These are phyloP conservation scores for Termitomyces sp. DNA, from an alignment of 768 basidiomycete species.

Conservation along the genomic window DNA sequence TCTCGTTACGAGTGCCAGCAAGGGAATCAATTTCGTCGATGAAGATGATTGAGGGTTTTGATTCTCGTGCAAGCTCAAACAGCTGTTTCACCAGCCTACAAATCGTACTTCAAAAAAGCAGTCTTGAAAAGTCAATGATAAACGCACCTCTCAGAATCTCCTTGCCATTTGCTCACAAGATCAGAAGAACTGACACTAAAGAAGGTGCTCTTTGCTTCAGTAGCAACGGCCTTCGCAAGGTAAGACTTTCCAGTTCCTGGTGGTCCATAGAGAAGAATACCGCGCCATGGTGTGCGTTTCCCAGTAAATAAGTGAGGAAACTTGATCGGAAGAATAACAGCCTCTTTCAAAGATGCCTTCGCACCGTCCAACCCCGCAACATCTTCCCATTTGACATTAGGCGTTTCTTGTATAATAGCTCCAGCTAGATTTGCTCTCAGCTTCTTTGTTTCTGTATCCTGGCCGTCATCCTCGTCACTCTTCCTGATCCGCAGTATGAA, in stretches of 20 bases:
- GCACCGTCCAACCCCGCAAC: conserved; percentile 95
- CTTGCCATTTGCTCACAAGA: conserved; percentile 99
- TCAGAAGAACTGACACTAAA: conserved; percentile 95
- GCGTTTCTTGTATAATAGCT: conserved; percentile 89
- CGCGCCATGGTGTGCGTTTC: conserved; percentile 95
- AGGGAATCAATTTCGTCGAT: conserved; percentile 98
- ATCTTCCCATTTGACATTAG: conserved; percentile 97
- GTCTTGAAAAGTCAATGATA: neutral
- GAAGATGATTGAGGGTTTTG: conserved; percentile 97
- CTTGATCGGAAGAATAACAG: conserved; percentile 99
- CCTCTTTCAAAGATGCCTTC: conserved; percentile 95
- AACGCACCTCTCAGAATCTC: conserved; percentile 89
- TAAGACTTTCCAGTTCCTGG: conserved; percentile 97
- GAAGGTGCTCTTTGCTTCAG: conserved; percentile 98
- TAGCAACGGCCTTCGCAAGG: conserved; percentile 97
- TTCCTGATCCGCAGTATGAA: conserved; percentile 24
- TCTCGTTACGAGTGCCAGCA: conserved; percentile 90
- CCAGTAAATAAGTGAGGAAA: conserved; percentile 98
- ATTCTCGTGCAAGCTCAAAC: conserved; percentile 93
- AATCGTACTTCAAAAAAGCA: neutral
- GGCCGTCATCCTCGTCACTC: conserved; percentile 58
- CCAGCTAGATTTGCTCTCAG: conserved; percentile 84
- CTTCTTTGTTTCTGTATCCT: conserved; percentile 94
- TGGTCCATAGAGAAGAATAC: conserved; percentile 94
- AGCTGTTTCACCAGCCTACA: conserved; percentile 88